phyloP scores from a whole-genome alignment of 768 basidiomycete genomes.

The Thelephora ganbajun region DNA sequence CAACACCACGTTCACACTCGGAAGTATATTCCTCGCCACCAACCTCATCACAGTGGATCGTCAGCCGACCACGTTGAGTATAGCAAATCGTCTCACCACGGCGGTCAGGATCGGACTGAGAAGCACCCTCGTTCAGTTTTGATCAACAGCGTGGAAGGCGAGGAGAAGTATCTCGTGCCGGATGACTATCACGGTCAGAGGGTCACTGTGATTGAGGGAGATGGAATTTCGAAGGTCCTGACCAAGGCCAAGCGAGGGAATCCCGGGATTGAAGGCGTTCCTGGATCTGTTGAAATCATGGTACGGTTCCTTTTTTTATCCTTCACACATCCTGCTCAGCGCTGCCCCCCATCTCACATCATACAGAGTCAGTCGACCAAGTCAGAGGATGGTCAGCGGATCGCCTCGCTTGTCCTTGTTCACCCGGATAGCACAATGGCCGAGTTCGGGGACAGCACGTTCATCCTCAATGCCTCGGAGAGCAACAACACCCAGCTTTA shows the following conservation, averaged over 20 bases:
- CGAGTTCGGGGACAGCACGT: constrained; percentile 10
- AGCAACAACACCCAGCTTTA: constrained; percentile 16
- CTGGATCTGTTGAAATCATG: constrained; percentile 36
- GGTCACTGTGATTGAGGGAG: constrained; percentile 10
- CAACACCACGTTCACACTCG: too few relatives aligned
- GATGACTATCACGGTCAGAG: constrained; percentile 8
- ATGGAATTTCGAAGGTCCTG: constrained; percentile 3
- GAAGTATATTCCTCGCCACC: background rate
- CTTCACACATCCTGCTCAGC: constrained; percentile 2
- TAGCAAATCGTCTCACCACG: too few relatives aligned
- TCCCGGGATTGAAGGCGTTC: constrained; percentile 12
- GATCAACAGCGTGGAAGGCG: constrained; percentile 8
- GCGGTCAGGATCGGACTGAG: background rate
- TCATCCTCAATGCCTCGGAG: constrained; percentile 20
- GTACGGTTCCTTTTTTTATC: constrained; percentile 16
- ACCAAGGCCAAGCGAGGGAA: constrained; percentile 4
- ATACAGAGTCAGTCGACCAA: constrained; percentile 21
- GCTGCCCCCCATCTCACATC: background rate
- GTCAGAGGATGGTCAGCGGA: constrained; percentile 18
- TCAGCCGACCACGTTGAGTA: constrained; percentile 11
- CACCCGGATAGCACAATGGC: constrained; percentile 8
- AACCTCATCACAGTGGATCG: constrained; percentile 6
- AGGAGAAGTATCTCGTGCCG: constrained; percentile 10
- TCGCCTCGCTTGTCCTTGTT: constrained; percentile 28
- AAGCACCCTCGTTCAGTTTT: background rate